Conservation (phyloP, 805 yeast species). For the Candida morakotiae region DNA sequence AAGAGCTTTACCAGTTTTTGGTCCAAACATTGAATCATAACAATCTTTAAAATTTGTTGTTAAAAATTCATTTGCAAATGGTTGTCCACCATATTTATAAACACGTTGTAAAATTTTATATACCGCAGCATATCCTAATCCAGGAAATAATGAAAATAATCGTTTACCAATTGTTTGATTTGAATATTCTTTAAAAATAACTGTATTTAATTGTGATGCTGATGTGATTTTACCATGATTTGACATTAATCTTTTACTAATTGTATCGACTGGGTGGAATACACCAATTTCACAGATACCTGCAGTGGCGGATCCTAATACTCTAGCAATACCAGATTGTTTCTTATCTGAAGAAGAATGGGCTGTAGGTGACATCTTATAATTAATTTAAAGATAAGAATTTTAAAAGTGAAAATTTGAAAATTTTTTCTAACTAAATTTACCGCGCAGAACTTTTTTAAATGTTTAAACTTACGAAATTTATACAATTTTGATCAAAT, state of each 20-base stretch:
- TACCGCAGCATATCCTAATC: slow-evolving; percentile 96
- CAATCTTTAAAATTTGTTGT: slow-evolving; percentile 64
- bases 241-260: slow-evolving; percentile 91
- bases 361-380: slow-evolving; percentile 34
- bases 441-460: too few species aligned
- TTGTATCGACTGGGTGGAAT: slow-evolving; percentile 98
- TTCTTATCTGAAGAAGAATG: slow-evolving; percentile 56
- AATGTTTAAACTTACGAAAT: too few species aligned
- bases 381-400: too few species aligned
- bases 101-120: slow-evolving; percentile 96
- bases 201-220: slow-evolving; percentile 68
- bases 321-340: slow-evolving; percentile 85
- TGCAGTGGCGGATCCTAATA: slow-evolving; percentile 96
- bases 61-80: slow-evolving; percentile 92
- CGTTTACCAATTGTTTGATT: slow-evolving; percentile 65
- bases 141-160: slow-evolving; percentile 86
- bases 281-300: slow-evolving; percentile 96
- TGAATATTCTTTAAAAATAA: slow-evolving; percentile 83
- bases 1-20: slow-evolving; percentile 95
- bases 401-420: too few species aligned
- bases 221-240: slow-evolving; percentile 68
- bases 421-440: not conserved
- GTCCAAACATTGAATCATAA: slow-evolving; percentile 78
- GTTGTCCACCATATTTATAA: slow-evolving; percentile 99
- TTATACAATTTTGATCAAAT: too few species aligned